Evolutionary conservation across 768 basidiomycete genomes (phyloP), one percentile per base, ranked within the genome.

Genomic region (Hebeloma cylindrosporum): DNA sequence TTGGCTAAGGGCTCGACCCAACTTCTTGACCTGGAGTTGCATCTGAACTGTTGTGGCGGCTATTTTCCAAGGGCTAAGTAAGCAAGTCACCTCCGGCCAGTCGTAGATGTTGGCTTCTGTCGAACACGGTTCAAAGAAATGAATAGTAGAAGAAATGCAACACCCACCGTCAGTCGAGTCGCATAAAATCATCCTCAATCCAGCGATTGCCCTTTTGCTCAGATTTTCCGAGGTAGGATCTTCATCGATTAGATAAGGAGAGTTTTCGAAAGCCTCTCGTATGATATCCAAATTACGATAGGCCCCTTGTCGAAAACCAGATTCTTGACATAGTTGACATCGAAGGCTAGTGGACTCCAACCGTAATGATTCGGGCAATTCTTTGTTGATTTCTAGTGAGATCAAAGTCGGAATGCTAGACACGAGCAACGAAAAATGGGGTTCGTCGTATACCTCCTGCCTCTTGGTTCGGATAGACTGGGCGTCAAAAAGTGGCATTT

Each of bases 61-160:
- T 18, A 91, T 77, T 57, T 85, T 88, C 87, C 89, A 92, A 0
- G 88, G 89, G 49, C 85, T 89, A 21, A 91, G 67, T 23, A 86
- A 67, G 7, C 79, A 80, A 0, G 80, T 80, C 9, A 83, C 75
- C 48, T 76, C 71, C 14, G 79, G 77, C 75, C 80, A 82, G 43
- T 76, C 78, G 38, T 73, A 75, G 39, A 78, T 66, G 28, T 79
- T 78, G 14, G 74, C 66, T 42, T 79, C 76, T 66, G 52, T 22
- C 34, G 21, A 37, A 26, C 13, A 18, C 16, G 29, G 26, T 39
- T 14, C 46, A 40, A 32, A 32, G 14, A 8, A 10, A 13, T 29
- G 21, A 18, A 10, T 14, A n/a, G 20, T 18, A 25, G 14, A 26
- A n/a, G 17, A 10, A 21, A 44, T 2, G 11, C 36, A 38, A 16